phyloP scores from a whole-genome alignment of 2,329 filamentous ascomycete species.

The Colletotrichum gigasporum region DNA sequence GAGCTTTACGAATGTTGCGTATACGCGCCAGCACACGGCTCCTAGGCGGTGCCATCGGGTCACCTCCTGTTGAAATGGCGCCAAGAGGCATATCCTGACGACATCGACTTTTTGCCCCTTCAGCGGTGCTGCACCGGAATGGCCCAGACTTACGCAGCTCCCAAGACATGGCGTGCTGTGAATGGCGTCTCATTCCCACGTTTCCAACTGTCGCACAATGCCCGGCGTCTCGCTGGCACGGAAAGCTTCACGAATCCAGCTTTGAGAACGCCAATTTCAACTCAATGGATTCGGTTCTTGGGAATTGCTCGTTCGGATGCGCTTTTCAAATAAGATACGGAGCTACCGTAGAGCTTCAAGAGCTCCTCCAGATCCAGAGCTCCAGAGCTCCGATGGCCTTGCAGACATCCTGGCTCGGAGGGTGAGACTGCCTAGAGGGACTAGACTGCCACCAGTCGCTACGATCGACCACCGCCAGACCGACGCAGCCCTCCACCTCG shows the following conservation, averaged over 20 bases:
- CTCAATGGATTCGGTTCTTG: not conserved
- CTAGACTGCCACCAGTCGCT: too few relatives aligned
- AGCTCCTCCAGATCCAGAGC: too few relatives aligned
- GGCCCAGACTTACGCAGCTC: slow-evolving; percentile 26
- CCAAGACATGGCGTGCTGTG: slow-evolving; percentile 22
- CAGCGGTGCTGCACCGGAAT: not conserved
- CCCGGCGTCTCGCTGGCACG: not conserved
- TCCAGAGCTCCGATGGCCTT: too few relatives aligned
- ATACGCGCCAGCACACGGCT: not conserved
- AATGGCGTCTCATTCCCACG: slow-evolving; percentile 9
- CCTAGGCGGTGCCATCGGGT: slow-evolving; percentile 11
- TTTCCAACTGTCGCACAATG: not conserved
- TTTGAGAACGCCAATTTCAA: slow-evolving; percentile 4
- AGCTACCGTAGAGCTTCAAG: not conserved
- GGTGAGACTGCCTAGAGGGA: too few relatives aligned
- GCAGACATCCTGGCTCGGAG: too few relatives aligned
- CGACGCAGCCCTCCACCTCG: too few relatives aligned
- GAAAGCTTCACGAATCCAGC: not conserved
- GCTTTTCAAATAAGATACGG: not conserved
- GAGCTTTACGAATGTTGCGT: too few relatives aligned
- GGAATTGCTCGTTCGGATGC: not conserved
- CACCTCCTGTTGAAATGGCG: slow-evolving; percentile 24
- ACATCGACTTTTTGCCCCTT: slow-evolving; percentile 29
- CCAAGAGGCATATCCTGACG: slow-evolving; percentile 29
- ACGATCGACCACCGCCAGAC: not conserved